Evolutionary conservation across 176 grass and related monocot genomes (phyloP).

Genomic region (Saccharum spontaneum): DNA sequence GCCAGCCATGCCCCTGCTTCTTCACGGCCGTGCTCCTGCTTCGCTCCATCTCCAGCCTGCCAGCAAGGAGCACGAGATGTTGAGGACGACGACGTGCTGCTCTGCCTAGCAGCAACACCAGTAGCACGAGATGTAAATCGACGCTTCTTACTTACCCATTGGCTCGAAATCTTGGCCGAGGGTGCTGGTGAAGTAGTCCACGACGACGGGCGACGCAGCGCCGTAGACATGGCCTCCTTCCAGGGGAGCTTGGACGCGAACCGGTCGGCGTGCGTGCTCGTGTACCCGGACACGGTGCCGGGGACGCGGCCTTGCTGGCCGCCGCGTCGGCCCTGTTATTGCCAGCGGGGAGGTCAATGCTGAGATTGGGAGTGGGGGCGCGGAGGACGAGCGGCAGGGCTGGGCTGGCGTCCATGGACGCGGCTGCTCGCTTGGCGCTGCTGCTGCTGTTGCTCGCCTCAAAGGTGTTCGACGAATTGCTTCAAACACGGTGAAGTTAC

Average conservation of each 20-base stretch:
- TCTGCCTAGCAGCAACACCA: no score
- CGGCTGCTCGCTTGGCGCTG: not conserved
- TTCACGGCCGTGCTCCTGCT: no score
- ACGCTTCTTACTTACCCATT: conserved; percentile 2
- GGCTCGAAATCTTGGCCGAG: conserved; percentile 64
- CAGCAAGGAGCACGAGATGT: no score
- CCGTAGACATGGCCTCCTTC: conserved; percentile 87
- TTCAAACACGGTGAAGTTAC: no score
- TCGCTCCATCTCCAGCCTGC: no score
- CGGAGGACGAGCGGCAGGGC: conserved; percentile 28
- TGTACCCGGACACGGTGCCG: conserved; percentile 75
- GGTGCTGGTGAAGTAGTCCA: conserved; percentile 71
- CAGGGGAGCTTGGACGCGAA: conserved; percentile 85
- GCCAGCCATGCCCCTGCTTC: no score
- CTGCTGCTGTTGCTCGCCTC: not conserved
- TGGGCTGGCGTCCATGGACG: conserved; percentile 46
- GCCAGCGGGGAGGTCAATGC: conserved; percentile 36
- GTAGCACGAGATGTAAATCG: no score
- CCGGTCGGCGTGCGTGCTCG: conserved; percentile 78
- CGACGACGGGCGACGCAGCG: conserved; percentile 36
- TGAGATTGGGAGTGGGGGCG: not conserved
- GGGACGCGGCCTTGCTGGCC: conserved; percentile 15
- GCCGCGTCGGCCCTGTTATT: conserved; percentile 3
- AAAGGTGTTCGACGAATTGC: no score
- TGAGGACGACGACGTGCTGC: no score